Conservation (phyloP, 2,329 filamentous ascomycete genomes). For the Madurella fahalii region DNA sequence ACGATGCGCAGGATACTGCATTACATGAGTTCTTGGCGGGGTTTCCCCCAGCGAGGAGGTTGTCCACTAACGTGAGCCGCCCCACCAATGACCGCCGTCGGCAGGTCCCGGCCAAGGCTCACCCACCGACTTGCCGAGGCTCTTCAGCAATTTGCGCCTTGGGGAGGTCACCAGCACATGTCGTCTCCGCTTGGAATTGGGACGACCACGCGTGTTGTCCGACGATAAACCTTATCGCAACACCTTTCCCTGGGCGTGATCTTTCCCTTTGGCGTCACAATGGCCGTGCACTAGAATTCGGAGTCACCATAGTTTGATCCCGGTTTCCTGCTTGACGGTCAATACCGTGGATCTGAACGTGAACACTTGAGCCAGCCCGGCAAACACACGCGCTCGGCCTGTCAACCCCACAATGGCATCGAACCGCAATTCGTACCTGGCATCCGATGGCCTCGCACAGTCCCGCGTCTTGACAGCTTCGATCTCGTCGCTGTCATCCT, state of each 20-base stretch:
- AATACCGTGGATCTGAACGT: background rate
- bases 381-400: background rate
- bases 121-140: constrained; percentile 14
- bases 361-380: background rate
- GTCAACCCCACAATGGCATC: constrained; percentile 7
- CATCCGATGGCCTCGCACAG: constrained; percentile 42
- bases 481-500: constrained; percentile 52
- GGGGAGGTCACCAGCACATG: constrained; percentile 8
- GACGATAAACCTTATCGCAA: constrained; percentile 13
- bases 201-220: background rate
- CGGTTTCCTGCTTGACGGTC: background rate
- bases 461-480: constrained; percentile 59
- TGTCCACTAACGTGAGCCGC: background rate
- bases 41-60: too few species aligned
- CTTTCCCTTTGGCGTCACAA: constrained; percentile 5
- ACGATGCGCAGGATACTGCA: too few species aligned
- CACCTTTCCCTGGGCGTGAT: background rate
- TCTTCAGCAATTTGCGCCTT: constrained; percentile 10
- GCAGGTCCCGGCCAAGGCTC: constrained; percentile 6
- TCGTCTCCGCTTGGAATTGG: constrained; percentile 5
- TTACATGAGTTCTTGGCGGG: too few species aligned
- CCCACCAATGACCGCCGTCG: constrained; percentile 1
- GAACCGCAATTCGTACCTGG: constrained; percentile 8
- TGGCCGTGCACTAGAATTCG: constrained; percentile 6
- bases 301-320: constrained; percentile 1